These are phyloP conservation scores for Paraphaeosphaeria sporulosa DNA, from an alignment of 2,329 filamentous ascomycete genomes.

Conservation along the genomic window DNA sequence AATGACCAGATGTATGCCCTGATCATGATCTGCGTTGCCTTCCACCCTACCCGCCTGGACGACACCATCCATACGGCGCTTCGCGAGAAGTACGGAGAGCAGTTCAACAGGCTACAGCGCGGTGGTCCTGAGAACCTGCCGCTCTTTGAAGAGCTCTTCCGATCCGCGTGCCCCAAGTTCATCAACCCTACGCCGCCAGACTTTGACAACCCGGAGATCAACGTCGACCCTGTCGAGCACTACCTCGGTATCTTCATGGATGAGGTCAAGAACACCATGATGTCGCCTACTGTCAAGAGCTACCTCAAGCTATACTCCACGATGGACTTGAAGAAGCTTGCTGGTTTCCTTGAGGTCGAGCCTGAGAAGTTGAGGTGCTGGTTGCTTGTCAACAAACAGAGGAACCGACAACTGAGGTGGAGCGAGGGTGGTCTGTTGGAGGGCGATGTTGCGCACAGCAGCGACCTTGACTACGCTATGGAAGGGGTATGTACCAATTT, in stretches of 20 bases:
- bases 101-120: conserved; percentile 94
- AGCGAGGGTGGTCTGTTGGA: conserved; percentile 88
- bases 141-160: conserved; percentile 98
- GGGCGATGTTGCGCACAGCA: conserved; percentile 90
- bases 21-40: conserved; percentile 97
- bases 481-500: conserved; percentile 74
- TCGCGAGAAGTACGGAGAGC: conserved; percentile 98
- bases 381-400: conserved; percentile 98
- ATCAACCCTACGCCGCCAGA: conserved; percentile 96
- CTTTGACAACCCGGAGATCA: conserved; percentile 95
- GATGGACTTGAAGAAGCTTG: conserved; percentile 98
- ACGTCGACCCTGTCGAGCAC: conserved; percentile 97
- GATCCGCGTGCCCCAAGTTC: conserved; percentile 97
- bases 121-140: conserved; percentile 94
- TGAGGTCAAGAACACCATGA: conserved; percentile 99
- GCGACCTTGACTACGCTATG: conserved; percentile 96
- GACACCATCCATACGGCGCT: conserved; percentile 99
- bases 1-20: conserved; percentile 99
- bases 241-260: conserved; percentile 99
- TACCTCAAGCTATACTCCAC: conserved; percentile 99
- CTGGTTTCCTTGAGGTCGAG: conserved; percentile 95
- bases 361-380: conserved; percentile 94
- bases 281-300: conserved; percentile 95
- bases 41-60: conserved; percentile 95
- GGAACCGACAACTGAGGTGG: conserved; percentile 95